These are phyloP conservation scores for Tetrapisispora taiwanensis DNA, from an alignment of 805 yeast genomes.

Conservation along the genomic window DNA sequence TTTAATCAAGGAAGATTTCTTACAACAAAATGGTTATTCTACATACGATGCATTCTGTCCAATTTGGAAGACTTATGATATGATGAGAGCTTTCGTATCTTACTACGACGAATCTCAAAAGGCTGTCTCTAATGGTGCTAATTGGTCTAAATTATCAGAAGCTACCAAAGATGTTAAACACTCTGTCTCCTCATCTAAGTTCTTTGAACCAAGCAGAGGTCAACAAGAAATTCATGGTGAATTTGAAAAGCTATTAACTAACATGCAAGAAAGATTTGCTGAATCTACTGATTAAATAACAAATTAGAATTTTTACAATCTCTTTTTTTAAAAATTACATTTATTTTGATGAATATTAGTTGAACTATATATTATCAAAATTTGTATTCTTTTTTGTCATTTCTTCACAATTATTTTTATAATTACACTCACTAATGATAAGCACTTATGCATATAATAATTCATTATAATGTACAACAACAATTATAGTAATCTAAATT, in stretches of 20 bases:
- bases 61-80: slow-evolving; percentile 95
- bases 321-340: not conserved
- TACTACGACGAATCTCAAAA: slow-evolving; percentile 97
- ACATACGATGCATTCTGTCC: slow-evolving; percentile 98
- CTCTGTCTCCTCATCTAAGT: slow-evolving; percentile 87
- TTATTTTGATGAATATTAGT: not conserved
- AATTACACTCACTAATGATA: slow-evolving; percentile 1
- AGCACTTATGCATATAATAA: not conserved
- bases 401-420: not conserved
- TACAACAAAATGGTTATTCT: slow-evolving; percentile 98
- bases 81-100: slow-evolving; percentile 91
- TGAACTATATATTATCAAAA: not conserved
- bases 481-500: not conserved
- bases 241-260: slow-evolving; percentile 63
- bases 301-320: too few species aligned
- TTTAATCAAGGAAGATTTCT: slow-evolving; percentile 92
- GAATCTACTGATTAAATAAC: slow-evolving; percentile 74
- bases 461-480: not conserved
- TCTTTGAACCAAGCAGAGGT: slow-evolving; percentile 92
- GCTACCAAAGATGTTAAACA: slow-evolving; percentile 87
- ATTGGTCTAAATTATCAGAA: slow-evolving; percentile 87
- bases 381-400: not conserved
- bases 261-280: slow-evolving; percentile 83
- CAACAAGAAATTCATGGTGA: slow-evolving; percentile 64
- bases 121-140: slow-evolving; percentile 87